A percentile compares a stretch with the other conserved stretches of the same genome.
Evolutionary conservation across 2,329 filamentous ascomycete genomes (phyloP).

Genomic region (Mollisiaceae sp.): DNA sequence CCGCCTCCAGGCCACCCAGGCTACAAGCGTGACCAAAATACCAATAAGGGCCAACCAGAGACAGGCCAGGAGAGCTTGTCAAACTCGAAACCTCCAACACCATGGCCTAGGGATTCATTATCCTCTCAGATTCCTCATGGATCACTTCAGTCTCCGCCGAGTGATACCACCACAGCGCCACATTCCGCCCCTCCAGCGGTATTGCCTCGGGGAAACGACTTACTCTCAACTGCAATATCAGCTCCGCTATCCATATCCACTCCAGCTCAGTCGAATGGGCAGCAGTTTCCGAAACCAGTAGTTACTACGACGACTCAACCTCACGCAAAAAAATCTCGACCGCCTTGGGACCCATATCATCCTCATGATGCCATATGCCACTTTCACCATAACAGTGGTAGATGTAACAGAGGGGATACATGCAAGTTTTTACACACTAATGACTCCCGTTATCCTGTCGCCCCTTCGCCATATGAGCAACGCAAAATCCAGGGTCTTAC

Average conservation of each 20-base stretch:
- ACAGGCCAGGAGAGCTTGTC: neutral
- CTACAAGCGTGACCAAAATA: neutral
- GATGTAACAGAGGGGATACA: slow-evolving; percentile 14
- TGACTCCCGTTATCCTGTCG: slow-evolving; percentile 15
- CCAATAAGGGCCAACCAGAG: neutral
- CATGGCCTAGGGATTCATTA: too few relatives aligned
- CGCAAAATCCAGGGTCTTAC: slow-evolving; percentile 6
- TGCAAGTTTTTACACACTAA: slow-evolving; percentile 22
- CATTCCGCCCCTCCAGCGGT: neutral
- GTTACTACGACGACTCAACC: neutral
- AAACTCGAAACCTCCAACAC: neutral
- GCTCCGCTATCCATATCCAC: too few relatives aligned
- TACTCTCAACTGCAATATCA: too few relatives aligned
- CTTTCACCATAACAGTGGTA: slow-evolving; percentile 18
- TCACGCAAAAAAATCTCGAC: neutral
- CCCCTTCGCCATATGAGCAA: slow-evolving; percentile 11
- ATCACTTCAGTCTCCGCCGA: too few relatives aligned
- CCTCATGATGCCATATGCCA: slow-evolving; percentile 17
- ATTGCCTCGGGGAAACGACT: too few relatives aligned
- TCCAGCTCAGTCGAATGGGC: too few relatives aligned
- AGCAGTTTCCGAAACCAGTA: neutral
- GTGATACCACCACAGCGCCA: neutral
- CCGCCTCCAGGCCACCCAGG: slow-evolving; percentile 1
- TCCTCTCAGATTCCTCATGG: too few relatives aligned
- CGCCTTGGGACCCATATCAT: neutral